Conservation (phyloP, 2,329 filamentous ascomycete genomes). For the Coleophoma eucalyptorum region DNA sequence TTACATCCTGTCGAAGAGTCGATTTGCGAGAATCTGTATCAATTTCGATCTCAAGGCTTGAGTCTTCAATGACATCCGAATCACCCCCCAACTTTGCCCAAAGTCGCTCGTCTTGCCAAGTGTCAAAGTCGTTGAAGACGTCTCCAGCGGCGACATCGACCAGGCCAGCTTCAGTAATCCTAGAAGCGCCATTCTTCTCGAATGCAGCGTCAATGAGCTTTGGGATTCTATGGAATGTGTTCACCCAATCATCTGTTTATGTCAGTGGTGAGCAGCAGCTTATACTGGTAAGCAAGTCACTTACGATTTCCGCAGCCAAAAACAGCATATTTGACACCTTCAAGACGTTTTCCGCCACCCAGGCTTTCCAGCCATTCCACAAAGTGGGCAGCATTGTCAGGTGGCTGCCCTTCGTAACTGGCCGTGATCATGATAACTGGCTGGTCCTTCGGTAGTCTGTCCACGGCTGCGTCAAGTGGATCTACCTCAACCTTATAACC, state of each 20-base stretch:
- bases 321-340: constrained; percentile 58
- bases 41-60: constrained; percentile 14
- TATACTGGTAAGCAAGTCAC: constrained; percentile 22
- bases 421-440: constrained; percentile 65
- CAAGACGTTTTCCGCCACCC: constrained; percentile 42
- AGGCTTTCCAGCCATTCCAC: constrained; percentile 60
- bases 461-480: constrained; percentile 57
- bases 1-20: constrained; percentile 56
- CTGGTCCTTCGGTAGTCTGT: constrained; percentile 52
- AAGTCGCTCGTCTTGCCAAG: constrained; percentile 58
- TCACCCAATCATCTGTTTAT: constrained; percentile 42
- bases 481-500: constrained; percentile 55
- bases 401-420: constrained; percentile 70
- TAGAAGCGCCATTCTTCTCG: constrained; percentile 42
- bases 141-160: constrained; percentile 60
- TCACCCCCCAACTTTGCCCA: constrained; percentile 34
- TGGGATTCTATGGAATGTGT: constrained; percentile 65
- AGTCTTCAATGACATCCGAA: constrained; percentile 10
- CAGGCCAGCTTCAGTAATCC: constrained; percentile 45
- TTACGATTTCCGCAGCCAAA: constrained; percentile 60
- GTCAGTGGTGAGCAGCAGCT: constrained; percentile 26
- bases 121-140: constrained; percentile 66
- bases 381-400: constrained; percentile 67
- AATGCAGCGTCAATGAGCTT: constrained; percentile 54
- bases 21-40: constrained; percentile 17